A percentile compares a stretch with the other conserved stretches of the same genome.
phyloP scores from a whole-genome alignment of 2,329 filamentous ascomycete species.

The Parastagonospora avenae region DNA sequence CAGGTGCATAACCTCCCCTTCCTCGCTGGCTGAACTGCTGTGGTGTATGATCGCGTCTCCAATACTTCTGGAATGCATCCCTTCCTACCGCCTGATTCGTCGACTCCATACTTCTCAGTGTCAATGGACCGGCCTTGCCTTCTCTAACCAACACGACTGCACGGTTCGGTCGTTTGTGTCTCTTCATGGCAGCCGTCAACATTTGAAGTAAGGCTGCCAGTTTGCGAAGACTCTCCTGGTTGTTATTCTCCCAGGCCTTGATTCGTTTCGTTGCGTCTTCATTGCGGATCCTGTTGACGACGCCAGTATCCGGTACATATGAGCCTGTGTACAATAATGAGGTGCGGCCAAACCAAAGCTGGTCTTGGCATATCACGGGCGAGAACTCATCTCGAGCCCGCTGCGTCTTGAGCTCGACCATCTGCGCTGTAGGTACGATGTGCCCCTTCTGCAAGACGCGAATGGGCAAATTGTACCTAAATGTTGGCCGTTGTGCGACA shows the following conservation, averaged over 20 bases:
- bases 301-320: slow-evolving; percentile 19
- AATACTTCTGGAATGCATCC: slow-evolving; percentile 18
- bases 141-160: slow-evolving; percentile 22
- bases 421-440: slow-evolving; percentile 25
- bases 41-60: slow-evolving; percentile 5
- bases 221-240: slow-evolving; percentile 30
- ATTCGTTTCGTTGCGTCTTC: slow-evolving; percentile 23
- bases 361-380: slow-evolving; percentile 26
- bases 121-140: slow-evolving; percentile 18
- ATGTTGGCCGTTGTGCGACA: slow-evolving; percentile 11
- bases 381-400: slow-evolving; percentile 9
- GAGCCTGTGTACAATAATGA: slow-evolving; percentile 27
- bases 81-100: slow-evolving; percentile 13
- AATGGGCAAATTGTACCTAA: slow-evolving; percentile 21
- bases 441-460: slow-evolving; percentile 31
- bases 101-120: slow-evolving; percentile 21
- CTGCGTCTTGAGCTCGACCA: slow-evolving; percentile 35
- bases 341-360: slow-evolving; percentile 41
- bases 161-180: slow-evolving; percentile 18
- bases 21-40: too few relatives aligned
- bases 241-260: slow-evolving; percentile 25
- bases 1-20: too few relatives aligned
- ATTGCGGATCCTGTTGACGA: slow-evolving; percentile 15
- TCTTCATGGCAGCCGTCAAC: slow-evolving; percentile 16
- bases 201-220: slow-evolving; percentile 22